Evolutionary conservation across 2,329 filamentous ascomycete species (phyloP).

Genomic region (Mollisiaceae sp.): DNA sequence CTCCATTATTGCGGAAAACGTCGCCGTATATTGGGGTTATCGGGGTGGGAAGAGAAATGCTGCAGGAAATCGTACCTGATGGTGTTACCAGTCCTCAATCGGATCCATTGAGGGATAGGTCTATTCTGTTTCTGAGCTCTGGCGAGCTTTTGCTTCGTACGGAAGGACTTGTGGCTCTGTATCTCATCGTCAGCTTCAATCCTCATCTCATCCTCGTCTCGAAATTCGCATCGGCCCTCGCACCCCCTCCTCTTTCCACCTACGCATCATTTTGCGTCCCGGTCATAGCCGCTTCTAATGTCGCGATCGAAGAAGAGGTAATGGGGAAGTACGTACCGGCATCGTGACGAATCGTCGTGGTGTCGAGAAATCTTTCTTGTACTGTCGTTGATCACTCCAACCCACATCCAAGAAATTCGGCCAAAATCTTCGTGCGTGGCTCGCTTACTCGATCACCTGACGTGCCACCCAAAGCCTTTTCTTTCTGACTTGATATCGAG

Average conservation of each 20-base stretch:
- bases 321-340: conserved; percentile 52
- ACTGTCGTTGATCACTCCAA: conserved; percentile 9
- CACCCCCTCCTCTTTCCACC: neutral
- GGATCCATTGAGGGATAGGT: conserved; percentile 99
- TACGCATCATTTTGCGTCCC: neutral
- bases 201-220: conserved; percentile 17
- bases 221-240: conserved; percentile 7
- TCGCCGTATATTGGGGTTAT: conserved; percentile 13
- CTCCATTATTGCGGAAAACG: neutral
- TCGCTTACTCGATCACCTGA: conserved; percentile 7
- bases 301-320: too few relatives aligned
- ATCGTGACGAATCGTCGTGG: conserved; percentile 54
- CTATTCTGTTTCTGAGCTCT: conserved; percentile 99
- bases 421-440: conserved; percentile 16
- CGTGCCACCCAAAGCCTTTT: too few relatives aligned
- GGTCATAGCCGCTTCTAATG: neutral
- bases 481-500: neutral
- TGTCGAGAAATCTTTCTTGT: conserved; percentile 36
- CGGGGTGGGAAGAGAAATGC: conserved; percentile 13
- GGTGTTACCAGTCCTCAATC: conserved; percentile 97
- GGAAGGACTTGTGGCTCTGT: conserved; percentile 99
- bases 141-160: conserved; percentile 99
- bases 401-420: neutral
- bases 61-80: conserved; percentile 73
- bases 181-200: conserved; percentile 27